phyloP scores from a whole-genome alignment of 1,284 basidiomycete genomes.

The Chalciporus sp. region DNA sequence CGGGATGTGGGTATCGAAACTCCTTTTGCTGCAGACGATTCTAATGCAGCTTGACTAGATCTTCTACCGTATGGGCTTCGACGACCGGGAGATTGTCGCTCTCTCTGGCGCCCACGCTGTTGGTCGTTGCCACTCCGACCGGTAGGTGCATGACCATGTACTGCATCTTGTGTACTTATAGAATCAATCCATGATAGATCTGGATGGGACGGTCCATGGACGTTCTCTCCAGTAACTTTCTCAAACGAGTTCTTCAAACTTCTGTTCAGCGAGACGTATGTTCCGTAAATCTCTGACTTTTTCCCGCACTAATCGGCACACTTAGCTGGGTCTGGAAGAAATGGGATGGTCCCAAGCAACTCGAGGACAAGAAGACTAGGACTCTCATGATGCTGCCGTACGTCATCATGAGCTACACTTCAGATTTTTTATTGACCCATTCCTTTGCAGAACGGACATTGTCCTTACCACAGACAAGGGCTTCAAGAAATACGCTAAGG shows the following conservation, averaged over 20 bases:
- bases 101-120: slow-evolving; percentile 94
- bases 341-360: slow-evolving; percentile 93
- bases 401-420: slow-evolving; percentile 30
- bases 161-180: neutral
- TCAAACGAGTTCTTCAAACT: slow-evolving; percentile 92
- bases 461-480: slow-evolving; percentile 83
- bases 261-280: slow-evolving; percentile 84
- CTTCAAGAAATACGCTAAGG: slow-evolving; percentile 84
- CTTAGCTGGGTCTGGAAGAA: slow-evolving; percentile 78
- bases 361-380: slow-evolving; percentile 88
- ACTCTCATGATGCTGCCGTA: slow-evolving; percentile 95
- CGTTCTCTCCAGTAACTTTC: slow-evolving; percentile 84
- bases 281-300: neutral
- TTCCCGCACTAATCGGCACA: neutral
- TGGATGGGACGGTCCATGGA: slow-evolving; percentile 91
- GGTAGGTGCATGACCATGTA: slow-evolving; percentile 41
- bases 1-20: slow-evolving; percentile 58
- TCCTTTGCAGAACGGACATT: slow-evolving; percentile 69
- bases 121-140: slow-evolving; percentile 87
- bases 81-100: slow-evolving; percentile 96
- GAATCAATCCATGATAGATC: slow-evolving; percentile 51
- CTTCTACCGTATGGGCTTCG: slow-evolving; percentile 95
- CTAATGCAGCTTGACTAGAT: slow-evolving; percentile 48
- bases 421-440: neutral
- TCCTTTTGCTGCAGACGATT: neutral